Base-by-base conservation (phyloP, 2,329 filamentous ascomycete genomes). In the Triangularia verruculosa region DNA sequence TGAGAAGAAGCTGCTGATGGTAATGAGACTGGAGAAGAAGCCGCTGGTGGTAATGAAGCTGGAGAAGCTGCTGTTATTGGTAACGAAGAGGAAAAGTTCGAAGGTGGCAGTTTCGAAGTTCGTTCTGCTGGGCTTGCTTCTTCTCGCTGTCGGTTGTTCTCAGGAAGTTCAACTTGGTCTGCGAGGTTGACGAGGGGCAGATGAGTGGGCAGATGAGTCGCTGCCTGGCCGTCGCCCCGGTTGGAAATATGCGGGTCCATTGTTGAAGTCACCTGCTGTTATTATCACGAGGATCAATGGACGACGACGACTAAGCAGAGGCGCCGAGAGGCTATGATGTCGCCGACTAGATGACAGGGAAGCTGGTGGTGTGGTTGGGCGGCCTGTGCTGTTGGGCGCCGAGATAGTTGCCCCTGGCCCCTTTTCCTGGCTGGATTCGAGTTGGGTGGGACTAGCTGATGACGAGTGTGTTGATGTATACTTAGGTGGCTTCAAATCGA, bases 1-100 rank as follows among this genome's bases (percentile, higher is more conserved):
- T 11, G 8, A n/a, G n/a, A 67, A 57, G 17, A 64, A 61, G 20
- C 30, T 13, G 54, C 56, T 28, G 15, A 62, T 34, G 13, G 66
- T 63, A 15, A 54, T 56, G 59, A 67, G 61, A 59, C 61, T 67
- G 8, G 65, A 62, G 13, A 64, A 59, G 17, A 68, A 54, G 22
- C 22, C 47, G 32, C 28, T n/a, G 17, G 59, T 11, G 1, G 63
- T 54, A 11, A 56, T 12, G 7, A 53, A n/a, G n/a, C n/a, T n/a
- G n/a, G n/a, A n/a, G n/a, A n/a, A n/a, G n/a, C n/a, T n/a, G n/a
- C n/a, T n/a, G n/a, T n/a, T 20, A 1, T 28, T 20, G 34, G 61
- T 25, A 11, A 43, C 27, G 3, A 57, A 9, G 4, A 62, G 22
- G 24, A 61, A 64, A 32, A 65, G 54, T 34, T 62, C 65, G 51